Conservation (phyloP, 805 yeast genomes). For the Myxozyma udenii region DNA sequence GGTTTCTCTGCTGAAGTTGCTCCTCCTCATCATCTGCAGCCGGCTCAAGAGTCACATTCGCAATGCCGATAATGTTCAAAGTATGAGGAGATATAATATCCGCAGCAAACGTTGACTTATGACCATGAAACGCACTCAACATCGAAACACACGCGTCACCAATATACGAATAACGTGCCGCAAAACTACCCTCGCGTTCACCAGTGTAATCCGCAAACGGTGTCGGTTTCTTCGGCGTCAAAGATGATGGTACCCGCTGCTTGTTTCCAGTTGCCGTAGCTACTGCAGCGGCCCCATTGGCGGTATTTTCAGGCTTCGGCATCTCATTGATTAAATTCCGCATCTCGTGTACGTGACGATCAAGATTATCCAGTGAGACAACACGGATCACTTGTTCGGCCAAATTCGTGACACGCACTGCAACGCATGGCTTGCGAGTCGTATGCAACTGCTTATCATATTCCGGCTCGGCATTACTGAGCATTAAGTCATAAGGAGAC, state of each 20-base stretch:
- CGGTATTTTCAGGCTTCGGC: conserved; percentile 1
- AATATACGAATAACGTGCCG: conserved; percentile 8
- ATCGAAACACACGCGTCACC: conserved; percentile 26
- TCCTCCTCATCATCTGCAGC: background rate
- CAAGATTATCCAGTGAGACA: conserved; percentile 25
- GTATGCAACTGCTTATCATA: conserved; percentile 13
- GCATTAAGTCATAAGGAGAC: conserved; percentile 26
- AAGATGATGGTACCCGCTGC: background rate
- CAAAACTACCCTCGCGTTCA: background rate
- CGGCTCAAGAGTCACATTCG: conserved; percentile 16
- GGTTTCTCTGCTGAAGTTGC: background rate
- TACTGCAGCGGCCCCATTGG: background rate
- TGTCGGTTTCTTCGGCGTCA: background rate
- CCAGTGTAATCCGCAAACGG: conserved; percentile 18
- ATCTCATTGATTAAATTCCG: conserved; percentile 20
- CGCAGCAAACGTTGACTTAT: conserved; percentile 4
- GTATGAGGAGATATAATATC: conserved; percentile 33
- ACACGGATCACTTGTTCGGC: conserved; percentile 18
- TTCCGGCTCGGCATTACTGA: conserved; percentile 25
- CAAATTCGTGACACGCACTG: conserved; percentile 30
- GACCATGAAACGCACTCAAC: conserved; percentile 9
- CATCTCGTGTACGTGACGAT: conserved; percentile 13
- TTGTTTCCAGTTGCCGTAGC: background rate
- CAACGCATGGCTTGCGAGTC: conserved; percentile 27
- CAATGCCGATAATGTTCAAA: conserved; percentile 26